These are phyloP conservation scores for Nakazawaea peltata DNA, from an alignment of 805 yeast genomes.

Conservation along the genomic window DNA sequence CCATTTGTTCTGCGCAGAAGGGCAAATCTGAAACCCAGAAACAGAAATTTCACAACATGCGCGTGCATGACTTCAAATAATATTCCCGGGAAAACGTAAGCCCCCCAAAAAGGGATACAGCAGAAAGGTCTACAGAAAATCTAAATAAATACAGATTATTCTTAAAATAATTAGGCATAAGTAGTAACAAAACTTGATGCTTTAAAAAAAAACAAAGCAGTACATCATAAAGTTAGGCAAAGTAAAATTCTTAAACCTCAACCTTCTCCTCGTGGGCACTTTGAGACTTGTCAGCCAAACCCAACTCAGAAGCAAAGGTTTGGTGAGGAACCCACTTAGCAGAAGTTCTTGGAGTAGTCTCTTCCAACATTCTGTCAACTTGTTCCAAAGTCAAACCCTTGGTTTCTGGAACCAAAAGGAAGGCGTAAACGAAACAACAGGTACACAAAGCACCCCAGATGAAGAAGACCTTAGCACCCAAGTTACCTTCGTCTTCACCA, in stretches of 20 bases:
- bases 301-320: constrained; percentile 21
- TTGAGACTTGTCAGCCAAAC: constrained; percentile 17
- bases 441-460: constrained; percentile 53
- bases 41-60: too few relatives aligned
- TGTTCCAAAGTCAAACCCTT: constrained; percentile 78
- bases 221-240: neutral
- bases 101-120: too few relatives aligned
- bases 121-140: too few relatives aligned
- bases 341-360: constrained; percentile 26
- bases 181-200: too few relatives aligned
- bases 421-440: constrained; percentile 53
- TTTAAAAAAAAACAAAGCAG: too few relatives aligned
- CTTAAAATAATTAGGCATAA: too few relatives aligned
- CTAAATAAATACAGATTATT: too few relatives aligned
- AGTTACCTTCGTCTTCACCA: constrained; percentile 52
- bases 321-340: constrained; percentile 26
- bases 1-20: too few relatives aligned
- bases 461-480: constrained; percentile 60
- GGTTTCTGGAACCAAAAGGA: constrained; percentile 70
- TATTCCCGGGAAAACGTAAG: too few relatives aligned
- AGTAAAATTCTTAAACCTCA: neutral
- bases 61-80: too few relatives aligned
- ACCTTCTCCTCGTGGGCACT: constrained; percentile 12
- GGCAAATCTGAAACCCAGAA: too few relatives aligned
- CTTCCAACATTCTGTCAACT: constrained; percentile 45